Evolutionary conservation across 140 eudicot genomes (phyloP), one percentile per base, ranked within the genome.

Genomic region (Cichorium intybus): DNA sequence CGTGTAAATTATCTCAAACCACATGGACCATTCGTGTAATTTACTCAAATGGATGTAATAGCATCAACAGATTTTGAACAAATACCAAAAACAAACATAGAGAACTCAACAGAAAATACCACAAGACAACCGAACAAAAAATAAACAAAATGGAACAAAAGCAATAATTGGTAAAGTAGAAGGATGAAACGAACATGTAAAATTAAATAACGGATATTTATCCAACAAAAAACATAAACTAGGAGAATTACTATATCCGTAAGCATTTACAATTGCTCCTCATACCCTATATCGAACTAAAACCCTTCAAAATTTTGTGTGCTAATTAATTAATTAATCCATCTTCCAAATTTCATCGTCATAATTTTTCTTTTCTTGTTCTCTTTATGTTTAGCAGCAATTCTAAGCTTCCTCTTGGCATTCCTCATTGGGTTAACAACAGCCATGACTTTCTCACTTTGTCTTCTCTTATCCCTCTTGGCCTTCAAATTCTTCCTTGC

Each of bases 381-480:
- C 35, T 62, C 85, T 12, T 71, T 80, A 78, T 91, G 90, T 69
- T 92, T 88, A 1, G 68, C 82, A 0, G 95, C 95, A 0, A 74
- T 74, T 64, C 85, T 77, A 37, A 83, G 79, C 83, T 92, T 85
- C 73, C 98, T 83, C 83, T 92, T 88, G 46, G 96, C 95, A 75
- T 92, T 88, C 59, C 87, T 69, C 70, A 22, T 56, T 0, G 98
- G 98, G 56, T 88, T 76, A 33, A 85, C 84, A 10, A 92, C 96
- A 3, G 96, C 95, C 92, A 88, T 85, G 0, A 88, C 23, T 70
- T 88, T 88, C 39, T 81, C 93, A 64, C 74, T 84, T 47, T 74
- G 92, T 66, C 73, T 83, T 76, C 96, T 83, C 69, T 88, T 92
- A n/a, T 85, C 95, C 65, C 98, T 80, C 61, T 81, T 92, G 18